Base-by-base conservation (phyloP, 805 yeast genomes). In the Schwanniomyces polymorphus region DNA sequence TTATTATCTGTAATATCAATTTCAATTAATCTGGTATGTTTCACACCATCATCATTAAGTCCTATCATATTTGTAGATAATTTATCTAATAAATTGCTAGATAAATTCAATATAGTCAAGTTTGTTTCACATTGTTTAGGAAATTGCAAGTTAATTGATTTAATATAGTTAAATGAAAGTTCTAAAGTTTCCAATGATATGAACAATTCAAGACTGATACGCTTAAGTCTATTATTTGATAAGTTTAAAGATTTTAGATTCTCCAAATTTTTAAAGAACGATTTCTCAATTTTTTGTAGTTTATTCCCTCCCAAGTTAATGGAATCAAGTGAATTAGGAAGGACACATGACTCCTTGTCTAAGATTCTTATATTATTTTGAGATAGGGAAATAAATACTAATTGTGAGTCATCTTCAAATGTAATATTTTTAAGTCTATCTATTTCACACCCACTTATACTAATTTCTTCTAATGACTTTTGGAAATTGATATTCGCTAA, bases 391-490 rank as follows among this genome's bases (percentile, higher is more conserved):
- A 60, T 40, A 3, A 27, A 42, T 14, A 34, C 45, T 26, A 49
- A 50, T 16, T 35, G 18, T 8, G 55, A 47, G 11, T 40, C 48
- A 5, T 9, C 28, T 23, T 35, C 56, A 45, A 53, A 54, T 3
- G 33, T 16, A 10, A 57, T 43, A 27, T 51, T 52, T 16, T 44
- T 31, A 25, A 60, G 43, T 6, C 33, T 23, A 1, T 9, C 23
- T 3, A 58, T 38, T 10, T 48, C 50, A 41, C 63, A 57, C 0
- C 63, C 63, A 28, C 38, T 48, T 16, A 55, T 42, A 44, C 58
- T 54, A 23, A 60, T 44, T 31, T 60, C 60, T 16, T 17, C 41
- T 7, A 60, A 28, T 1, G 47, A 25, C 4, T 42, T 37, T 2
- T 54, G 57, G 27, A 55, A 49, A 5, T 40, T 40, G 7, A 48